Evolutionary conservation across 2,329 filamentous ascomycete species (phyloP).

Genomic region (Verticillium dahliae): DNA sequence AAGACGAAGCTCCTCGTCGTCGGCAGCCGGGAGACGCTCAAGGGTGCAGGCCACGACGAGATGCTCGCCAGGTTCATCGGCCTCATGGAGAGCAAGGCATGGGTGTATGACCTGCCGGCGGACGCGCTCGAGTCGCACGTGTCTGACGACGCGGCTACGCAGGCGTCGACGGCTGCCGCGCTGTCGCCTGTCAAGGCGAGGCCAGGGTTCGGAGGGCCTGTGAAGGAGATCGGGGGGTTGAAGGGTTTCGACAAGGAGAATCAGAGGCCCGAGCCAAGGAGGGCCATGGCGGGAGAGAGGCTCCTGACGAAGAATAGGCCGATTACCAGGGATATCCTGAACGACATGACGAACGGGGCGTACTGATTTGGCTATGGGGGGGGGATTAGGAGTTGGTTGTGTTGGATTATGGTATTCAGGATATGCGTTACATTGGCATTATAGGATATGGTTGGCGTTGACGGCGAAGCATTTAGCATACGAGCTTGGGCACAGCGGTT

Average conservation of each 20-base stretch:
- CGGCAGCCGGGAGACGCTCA: slow-evolving; percentile 75
- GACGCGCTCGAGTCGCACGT: slow-evolving; percentile 60
- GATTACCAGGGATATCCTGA: slow-evolving; percentile 70
- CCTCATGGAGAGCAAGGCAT: slow-evolving; percentile 71
- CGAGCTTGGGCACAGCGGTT: neutral
- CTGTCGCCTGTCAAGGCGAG: slow-evolving; percentile 6
- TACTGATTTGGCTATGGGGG: slow-evolving; percentile 16
- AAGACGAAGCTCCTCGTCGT: slow-evolving; percentile 87
- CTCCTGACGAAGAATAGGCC: slow-evolving; percentile 59
- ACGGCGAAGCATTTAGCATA: neutral
- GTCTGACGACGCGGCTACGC: slow-evolving; percentile 54
- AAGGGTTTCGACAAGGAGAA: slow-evolving; percentile 34
- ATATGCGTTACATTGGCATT: neutral
- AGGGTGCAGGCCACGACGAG: slow-evolving; percentile 63
- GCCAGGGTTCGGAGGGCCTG: neutral
- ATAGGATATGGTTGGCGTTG: neutral
- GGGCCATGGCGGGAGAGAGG: slow-evolving; percentile 51
- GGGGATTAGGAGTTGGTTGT: neutral
- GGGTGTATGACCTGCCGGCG: slow-evolving; percentile 67
- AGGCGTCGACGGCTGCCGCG: slow-evolving; percentile 26
- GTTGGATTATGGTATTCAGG: neutral
- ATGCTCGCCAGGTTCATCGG: slow-evolving; percentile 70
- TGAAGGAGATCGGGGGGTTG: slow-evolving; percentile 10
- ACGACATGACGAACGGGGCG: slow-evolving; percentile 53
- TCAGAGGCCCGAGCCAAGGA: slow-evolving; percentile 42